A percentile compares a stretch with the other conserved stretches of the same genome.
Conservation (phyloP, 139 green algal genomes). For the Chlamydomonas incerta region DNA sequence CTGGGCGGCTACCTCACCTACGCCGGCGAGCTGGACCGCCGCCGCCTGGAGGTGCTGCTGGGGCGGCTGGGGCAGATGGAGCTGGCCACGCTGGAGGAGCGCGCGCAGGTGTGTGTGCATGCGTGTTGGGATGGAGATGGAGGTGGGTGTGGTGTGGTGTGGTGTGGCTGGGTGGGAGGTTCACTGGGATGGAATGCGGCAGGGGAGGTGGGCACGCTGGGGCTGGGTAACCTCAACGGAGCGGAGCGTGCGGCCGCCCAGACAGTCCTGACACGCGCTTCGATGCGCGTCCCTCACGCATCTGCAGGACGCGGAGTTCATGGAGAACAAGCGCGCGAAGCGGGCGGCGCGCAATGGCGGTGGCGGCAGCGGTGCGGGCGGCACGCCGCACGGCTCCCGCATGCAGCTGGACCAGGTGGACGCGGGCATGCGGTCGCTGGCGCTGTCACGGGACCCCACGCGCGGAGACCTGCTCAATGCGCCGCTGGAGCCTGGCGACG, state of each 20-base stretch:
- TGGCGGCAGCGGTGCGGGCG: neutral
- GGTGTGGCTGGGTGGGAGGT: no score
- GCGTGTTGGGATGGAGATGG: neutral
- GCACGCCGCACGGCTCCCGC: neutral
- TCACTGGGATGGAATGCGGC: no score
- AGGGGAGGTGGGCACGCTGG: no score
- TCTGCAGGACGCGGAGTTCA: slow-evolving; percentile 85
- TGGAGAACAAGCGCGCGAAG: slow-evolving; percentile 76
- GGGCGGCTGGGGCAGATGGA: slow-evolving; percentile 73
- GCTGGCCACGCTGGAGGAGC: slow-evolving; percentile 77
- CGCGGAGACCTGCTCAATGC: slow-evolving; percentile 33
- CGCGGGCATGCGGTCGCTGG: neutral
- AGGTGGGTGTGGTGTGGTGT: no score
- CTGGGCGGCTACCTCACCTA: slow-evolving; percentile 91
- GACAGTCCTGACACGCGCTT: no score
- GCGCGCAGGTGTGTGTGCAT: slow-evolving; percentile 71
- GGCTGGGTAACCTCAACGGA: no score
- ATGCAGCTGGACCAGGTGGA: slow-evolving; percentile 23
- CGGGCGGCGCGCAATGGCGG: slow-evolving; percentile 37
- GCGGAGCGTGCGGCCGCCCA: no score
- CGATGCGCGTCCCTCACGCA: no score
- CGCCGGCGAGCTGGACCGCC: slow-evolving; percentile 75
- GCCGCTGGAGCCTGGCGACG: slow-evolving; percentile 46
- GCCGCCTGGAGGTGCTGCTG: slow-evolving; percentile 80
- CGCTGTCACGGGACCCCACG: neutral